Percentiles rank a stretch among this genome's conserved stretches.
Evolutionary conservation across 2,329 filamentous ascomycete genomes (phyloP).

Genomic region (Exophiala aquamarina): DNA sequence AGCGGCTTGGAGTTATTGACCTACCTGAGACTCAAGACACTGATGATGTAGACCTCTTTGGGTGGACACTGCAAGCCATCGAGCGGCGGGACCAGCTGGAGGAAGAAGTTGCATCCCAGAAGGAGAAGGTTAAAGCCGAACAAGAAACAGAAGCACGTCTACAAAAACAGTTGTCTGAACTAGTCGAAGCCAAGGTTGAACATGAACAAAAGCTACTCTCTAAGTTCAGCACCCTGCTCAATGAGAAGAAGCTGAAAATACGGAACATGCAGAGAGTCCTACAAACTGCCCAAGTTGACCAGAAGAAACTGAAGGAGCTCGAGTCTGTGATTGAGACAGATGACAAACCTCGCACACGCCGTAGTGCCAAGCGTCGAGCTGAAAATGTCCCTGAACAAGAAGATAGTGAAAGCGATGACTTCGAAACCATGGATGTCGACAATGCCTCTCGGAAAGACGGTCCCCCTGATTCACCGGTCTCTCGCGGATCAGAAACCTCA

Average conservation of each 20-base stretch:
- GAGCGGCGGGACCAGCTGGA: slow-evolving; percentile 44
- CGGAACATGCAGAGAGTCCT: slow-evolving; percentile 61
- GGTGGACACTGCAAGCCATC: slow-evolving; percentile 55
- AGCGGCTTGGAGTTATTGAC: slow-evolving; percentile 55
- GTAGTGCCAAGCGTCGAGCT: slow-evolving; percentile 20
- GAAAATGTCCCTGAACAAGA: slow-evolving; percentile 13
- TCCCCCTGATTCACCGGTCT: slow-evolving; percentile 4
- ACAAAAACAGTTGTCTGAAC: slow-evolving; percentile 55
- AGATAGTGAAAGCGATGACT: slow-evolving; percentile 24
- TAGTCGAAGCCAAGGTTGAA: slow-evolving; percentile 56
- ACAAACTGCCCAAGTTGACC: slow-evolving; percentile 48
- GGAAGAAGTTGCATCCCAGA: slow-evolving; percentile 42
- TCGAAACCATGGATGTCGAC: slow-evolving; percentile 22
- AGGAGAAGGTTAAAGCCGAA: slow-evolving; percentile 42
- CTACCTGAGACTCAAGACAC: slow-evolving; percentile 53
- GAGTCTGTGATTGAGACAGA: slow-evolving; percentile 28
- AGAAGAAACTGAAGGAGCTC: slow-evolving; percentile 34
- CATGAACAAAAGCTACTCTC: slow-evolving; percentile 58
- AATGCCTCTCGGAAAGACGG: slow-evolving; percentile 1
- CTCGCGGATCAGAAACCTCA: no score
- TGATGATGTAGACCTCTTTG: slow-evolving; percentile 56
- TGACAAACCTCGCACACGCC: slow-evolving; percentile 25
- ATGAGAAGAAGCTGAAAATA: slow-evolving; percentile 66
- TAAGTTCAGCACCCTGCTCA: slow-evolving; percentile 59
- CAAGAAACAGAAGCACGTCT: slow-evolving; percentile 53